A percentile compares a stretch with the other conserved stretches of the same genome.
phyloP scores from a whole-genome alignment of 768 basidiomycete species.

The Mycena epipterygia region DNA sequence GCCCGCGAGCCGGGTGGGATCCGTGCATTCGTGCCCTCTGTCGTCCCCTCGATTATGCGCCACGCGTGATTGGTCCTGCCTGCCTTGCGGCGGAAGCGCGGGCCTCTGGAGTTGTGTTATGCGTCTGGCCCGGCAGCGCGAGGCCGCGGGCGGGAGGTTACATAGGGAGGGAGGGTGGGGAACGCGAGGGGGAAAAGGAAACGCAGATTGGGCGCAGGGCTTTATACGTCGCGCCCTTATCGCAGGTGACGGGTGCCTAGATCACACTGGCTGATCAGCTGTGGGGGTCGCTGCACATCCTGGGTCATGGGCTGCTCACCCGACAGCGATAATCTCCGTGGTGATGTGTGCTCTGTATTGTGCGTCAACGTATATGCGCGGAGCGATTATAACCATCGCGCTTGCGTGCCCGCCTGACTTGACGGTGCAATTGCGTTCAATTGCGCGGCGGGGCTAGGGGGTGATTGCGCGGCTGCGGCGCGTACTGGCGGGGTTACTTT shows the following conservation, averaged over 20 bases:
- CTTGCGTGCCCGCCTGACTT: constrained; percentile 28
- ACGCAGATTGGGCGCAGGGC: not conserved
- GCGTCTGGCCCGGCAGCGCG: not conserved
- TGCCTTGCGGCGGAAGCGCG: constrained; percentile 5
- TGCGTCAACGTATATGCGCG: too few relatives aligned
- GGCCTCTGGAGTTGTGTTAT: not conserved
- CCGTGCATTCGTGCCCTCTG: not conserved
- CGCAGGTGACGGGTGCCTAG: constrained; percentile 30
- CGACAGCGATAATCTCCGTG: constrained; percentile 33
- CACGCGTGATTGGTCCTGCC: not conserved
- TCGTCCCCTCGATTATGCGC: not conserved
- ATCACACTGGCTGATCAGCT: constrained; percentile 38
- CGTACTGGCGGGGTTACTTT: constrained; percentile 2
- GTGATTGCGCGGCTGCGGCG: constrained; percentile 8
- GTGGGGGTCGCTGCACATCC: constrained; percentile 5
- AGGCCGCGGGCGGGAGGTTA: not conserved
- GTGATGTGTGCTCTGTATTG: constrained; percentile 17
- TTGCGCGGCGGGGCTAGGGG: constrained; percentile 20
- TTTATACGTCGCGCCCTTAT: constrained; percentile 33
- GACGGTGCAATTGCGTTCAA: constrained; percentile 8
- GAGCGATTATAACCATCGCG: constrained; percentile 28
- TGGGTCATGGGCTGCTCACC: constrained; percentile 30
- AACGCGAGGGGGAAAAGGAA: constrained; percentile 19
- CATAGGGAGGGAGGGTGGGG: not conserved
- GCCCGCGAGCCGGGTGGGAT: constrained; percentile 1